Evolutionary conservation across 306 rosid genomes (phyloP).

Genomic region (Styphnolobium japonicum): DNA sequence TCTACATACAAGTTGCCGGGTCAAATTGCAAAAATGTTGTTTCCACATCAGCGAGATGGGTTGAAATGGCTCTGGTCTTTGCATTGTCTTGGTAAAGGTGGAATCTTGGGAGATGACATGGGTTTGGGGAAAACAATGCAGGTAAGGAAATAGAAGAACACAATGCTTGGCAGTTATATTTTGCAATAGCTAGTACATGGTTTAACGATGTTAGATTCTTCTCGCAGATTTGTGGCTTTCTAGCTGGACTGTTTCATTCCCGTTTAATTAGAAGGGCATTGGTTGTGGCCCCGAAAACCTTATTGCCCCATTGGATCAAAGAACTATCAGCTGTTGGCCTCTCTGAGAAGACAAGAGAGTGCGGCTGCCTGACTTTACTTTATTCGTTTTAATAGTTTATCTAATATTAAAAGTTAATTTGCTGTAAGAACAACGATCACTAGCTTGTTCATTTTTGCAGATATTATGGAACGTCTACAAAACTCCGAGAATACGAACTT

Average conservation of each 20-base stretch:
- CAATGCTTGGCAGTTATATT: background rate
- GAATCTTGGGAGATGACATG: slow-evolving; percentile 97
- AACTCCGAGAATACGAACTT: slow-evolving; percentile 78
- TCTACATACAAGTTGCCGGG: slow-evolving; percentile 60
- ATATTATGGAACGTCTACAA: slow-evolving; percentile 63
- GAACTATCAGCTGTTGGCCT: slow-evolving; percentile 88
- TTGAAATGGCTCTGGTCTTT: slow-evolving; percentile 89
- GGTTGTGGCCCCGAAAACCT: slow-evolving; percentile 86
- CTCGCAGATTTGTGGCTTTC: slow-evolving; percentile 80
- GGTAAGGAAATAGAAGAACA: slow-evolving; percentile 45
- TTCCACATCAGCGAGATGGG: slow-evolving; percentile 86
- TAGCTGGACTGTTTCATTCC: slow-evolving; percentile 82
- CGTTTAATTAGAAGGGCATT: slow-evolving; percentile 66
- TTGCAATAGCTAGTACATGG: background rate
- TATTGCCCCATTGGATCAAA: slow-evolving; percentile 87
- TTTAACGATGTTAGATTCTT: slow-evolving; percentile 18
- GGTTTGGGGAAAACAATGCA: slow-evolving; percentile 98
- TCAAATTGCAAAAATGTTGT: slow-evolving; percentile 65
- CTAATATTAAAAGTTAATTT: background rate
- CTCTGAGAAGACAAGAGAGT: slow-evolving; percentile 76
- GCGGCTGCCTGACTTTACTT: slow-evolving; percentile 37
- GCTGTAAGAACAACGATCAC: background rate
- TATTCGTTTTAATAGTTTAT: slow-evolving; percentile 14
- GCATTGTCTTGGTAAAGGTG: slow-evolving; percentile 86
- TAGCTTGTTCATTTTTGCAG: slow-evolving; percentile 40